These are phyloP conservation scores for Ceratocystis diversiconidia DNA, from an alignment of 2,329 filamentous ascomycete species.

Conservation along the genomic window DNA sequence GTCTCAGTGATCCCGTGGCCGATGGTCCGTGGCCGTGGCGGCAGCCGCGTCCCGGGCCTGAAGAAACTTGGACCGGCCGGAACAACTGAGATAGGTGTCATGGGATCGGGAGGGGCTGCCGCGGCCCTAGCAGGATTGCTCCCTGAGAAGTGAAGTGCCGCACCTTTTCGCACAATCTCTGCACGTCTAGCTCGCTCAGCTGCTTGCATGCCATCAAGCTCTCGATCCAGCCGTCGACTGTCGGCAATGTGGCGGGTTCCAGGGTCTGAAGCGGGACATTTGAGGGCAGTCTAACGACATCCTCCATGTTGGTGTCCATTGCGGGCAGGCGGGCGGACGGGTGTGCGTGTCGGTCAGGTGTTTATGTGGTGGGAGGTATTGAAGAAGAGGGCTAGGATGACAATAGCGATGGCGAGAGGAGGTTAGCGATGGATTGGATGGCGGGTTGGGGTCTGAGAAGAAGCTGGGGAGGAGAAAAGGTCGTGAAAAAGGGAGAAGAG, in stretches of 20 bases:
- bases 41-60: constrained; percentile 47
- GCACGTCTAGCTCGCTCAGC: constrained; percentile 83
- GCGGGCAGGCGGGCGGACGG: neutral
- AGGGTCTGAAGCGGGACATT: constrained; percentile 52
- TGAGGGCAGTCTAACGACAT: constrained; percentile 75
- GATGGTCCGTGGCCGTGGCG: constrained; percentile 73
- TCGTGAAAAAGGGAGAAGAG: neutral
- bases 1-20: constrained; percentile 46
- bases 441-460: constrained; percentile 16
- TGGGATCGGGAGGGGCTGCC: neutral
- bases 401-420: constrained; percentile 18
- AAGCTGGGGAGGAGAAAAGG: neutral
- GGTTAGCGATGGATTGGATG: constrained; percentile 12
- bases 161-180: constrained; percentile 96
- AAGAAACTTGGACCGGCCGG: constrained; percentile 52
- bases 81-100: neutral
- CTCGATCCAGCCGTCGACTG: constrained; percentile 96
- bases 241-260: constrained; percentile 81
- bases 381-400: constrained; percentile 11
- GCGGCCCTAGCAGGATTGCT: neutral
- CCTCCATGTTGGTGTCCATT: constrained; percentile 99
- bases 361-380: constrained; percentile 17
- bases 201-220: constrained; percentile 98
- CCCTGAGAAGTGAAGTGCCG: neutral
- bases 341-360: constrained; percentile 19